Conservation (phyloP, 352 stramenopile species). For the Phytopythium cucurbitacearum region DNA sequence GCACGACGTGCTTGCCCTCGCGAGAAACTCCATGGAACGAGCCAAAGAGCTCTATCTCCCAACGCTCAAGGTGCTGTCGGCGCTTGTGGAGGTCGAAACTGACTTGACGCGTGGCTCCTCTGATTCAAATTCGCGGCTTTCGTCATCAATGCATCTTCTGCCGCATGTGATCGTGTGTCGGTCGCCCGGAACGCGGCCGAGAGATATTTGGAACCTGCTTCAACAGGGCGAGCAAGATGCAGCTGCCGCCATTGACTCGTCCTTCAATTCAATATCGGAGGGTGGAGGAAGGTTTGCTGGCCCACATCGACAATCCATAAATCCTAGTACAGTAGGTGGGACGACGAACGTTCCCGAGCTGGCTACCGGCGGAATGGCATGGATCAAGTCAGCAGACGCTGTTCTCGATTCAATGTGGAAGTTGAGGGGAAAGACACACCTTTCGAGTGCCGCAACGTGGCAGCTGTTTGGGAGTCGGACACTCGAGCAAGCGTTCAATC, state of each 20-base stretch:
- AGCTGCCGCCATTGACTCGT: background rate
- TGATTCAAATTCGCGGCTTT: background rate
- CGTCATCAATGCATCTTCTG: constrained; percentile 13
- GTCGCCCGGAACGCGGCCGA: constrained; percentile 24
- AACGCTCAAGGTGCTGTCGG: constrained; percentile 44
- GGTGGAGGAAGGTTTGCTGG: background rate
- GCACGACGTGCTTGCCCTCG: constrained; percentile 37
- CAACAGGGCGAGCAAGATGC: constrained; percentile 11
- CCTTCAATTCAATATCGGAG: constrained; percentile 4
- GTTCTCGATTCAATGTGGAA: constrained; percentile 63
- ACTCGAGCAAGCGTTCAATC: constrained; percentile 40
- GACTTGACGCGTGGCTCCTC: constrained; percentile 29
- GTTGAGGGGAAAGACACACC: constrained; percentile 54
- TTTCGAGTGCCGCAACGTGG: constrained; percentile 42
- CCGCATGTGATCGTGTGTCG: constrained; percentile 26
- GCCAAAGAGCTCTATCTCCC: constrained; percentile 50
- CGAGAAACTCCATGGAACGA: constrained; percentile 52
- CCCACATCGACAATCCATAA: background rate
- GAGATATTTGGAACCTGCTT: constrained; percentile 41
- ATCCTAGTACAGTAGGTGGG: background rate
- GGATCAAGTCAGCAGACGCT: constrained; percentile 47
- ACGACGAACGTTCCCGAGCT: constrained; percentile 1
- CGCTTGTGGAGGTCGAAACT: constrained; percentile 45
- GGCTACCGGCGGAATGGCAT: constrained; percentile 31
- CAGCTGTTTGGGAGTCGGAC: constrained; percentile 44